Evolutionary conservation across 169 alveolate species (phyloP).

Genomic region (Cryptosporidium viatorum): DNA sequence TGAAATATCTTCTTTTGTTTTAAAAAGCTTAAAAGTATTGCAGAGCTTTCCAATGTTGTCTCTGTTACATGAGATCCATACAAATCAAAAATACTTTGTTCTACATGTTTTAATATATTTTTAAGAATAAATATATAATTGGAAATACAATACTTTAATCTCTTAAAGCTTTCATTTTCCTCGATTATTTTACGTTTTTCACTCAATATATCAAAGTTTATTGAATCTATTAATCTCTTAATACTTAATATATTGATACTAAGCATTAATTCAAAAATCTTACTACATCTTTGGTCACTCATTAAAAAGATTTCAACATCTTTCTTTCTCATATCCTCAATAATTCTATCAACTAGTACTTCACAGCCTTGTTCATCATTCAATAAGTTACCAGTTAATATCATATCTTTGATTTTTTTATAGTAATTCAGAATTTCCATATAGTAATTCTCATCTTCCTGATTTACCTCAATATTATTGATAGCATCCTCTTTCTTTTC

Average conservation of each 20-base stretch:
- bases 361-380: conserved; percentile 64
- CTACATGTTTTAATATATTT: conserved; percentile 21
- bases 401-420: conserved; percentile 38
- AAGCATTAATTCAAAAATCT: conserved; percentile 49
- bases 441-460: conserved; percentile 26
- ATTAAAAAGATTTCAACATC: conserved; percentile 50
- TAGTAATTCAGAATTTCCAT: conserved; percentile 42
- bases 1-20: background rate
- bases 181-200: background rate
- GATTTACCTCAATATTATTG: background rate
- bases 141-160: conserved; percentile 12
- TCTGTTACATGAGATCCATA: conserved; percentile 64
- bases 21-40: conserved; percentile 1
- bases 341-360: conserved; percentile 16
- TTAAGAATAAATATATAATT: conserved; percentile 17
- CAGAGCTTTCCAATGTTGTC: conserved; percentile 47
- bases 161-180: background rate
- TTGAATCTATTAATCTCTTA: conserved; percentile 24
- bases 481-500: background rate
- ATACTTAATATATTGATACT: conserved; percentile 50
- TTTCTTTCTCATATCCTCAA: conserved; percentile 70
- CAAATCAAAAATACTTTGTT: conserved; percentile 23
- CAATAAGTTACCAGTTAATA: conserved; percentile 33
- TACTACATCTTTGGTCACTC: conserved; percentile 72
- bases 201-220: background rate